Conservation (phyloP, 2,329 filamentous ascomycete species). For the Colletotrichum sp. region DNA sequence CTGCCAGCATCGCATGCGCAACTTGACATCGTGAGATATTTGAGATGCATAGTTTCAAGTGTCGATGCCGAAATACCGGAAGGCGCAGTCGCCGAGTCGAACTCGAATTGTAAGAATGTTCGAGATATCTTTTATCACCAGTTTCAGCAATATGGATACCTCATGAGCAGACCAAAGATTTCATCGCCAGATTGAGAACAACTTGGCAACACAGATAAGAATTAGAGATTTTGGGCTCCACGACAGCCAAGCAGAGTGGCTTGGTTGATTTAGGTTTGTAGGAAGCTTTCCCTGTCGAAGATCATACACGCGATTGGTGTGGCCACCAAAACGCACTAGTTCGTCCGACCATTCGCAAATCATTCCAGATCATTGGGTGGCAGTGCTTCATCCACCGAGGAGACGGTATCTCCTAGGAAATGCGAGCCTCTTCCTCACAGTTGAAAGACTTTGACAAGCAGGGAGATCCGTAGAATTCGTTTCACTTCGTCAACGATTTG, state of each 20-base stretch:
- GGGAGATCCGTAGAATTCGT: not conserved
- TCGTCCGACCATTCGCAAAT: slow-evolving; percentile 7
- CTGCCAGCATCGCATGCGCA: not conserved
- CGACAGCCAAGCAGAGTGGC: not conserved
- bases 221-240: not conserved
- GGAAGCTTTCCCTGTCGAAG: slow-evolving; percentile 1
- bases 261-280: slow-evolving; percentile 1
- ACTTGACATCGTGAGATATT: not conserved
- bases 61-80: not conserved
- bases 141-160: not conserved
- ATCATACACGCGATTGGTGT: not conserved
- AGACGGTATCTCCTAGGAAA: not conserved
- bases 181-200: not conserved
- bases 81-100: not conserved
- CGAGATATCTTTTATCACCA: not conserved
- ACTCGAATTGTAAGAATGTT: not conserved
- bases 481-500: not conserved
- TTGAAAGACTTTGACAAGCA: not conserved
- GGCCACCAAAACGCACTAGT: not conserved
- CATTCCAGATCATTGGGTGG: not conserved
- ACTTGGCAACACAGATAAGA: not conserved
- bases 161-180: not conserved
- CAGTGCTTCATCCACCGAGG: not conserved
- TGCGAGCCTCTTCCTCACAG: not conserved
- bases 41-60: not conserved